Conservation (phyloP, 495 filamentous ascomycete species). For the Cercophora scortea region DNA sequence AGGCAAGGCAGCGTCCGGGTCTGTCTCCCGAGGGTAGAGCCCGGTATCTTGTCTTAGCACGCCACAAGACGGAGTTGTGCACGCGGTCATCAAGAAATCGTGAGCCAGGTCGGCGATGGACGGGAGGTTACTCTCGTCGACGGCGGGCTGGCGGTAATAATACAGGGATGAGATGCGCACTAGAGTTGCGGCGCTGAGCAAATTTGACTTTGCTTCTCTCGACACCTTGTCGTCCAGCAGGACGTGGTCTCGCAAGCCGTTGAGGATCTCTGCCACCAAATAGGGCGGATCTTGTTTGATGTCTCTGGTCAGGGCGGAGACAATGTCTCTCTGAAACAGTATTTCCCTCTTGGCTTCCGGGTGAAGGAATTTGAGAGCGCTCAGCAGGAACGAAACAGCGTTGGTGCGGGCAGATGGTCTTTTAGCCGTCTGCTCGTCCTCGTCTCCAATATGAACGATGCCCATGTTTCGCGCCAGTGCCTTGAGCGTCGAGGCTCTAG, state of each 20-base stretch:
- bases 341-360: conserved; percentile 65
- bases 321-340: conserved; percentile 62
- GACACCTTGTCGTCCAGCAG: conserved; percentile 62
- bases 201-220: conserved; percentile 58
- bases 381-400: conserved; percentile 67
- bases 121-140: conserved; percentile 14
- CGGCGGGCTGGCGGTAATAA: conserved; percentile 40
- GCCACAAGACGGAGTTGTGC: conserved; percentile 61
- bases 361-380: conserved; percentile 63
- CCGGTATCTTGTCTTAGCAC: conserved; percentile 60
- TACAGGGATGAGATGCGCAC: conserved; percentile 66
- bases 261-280: conserved; percentile 59
- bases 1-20: conserved; percentile 39
- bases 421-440: conserved; percentile 39
- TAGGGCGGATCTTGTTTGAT: conserved; percentile 66
- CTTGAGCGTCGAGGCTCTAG: conserved; percentile 65
- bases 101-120: conserved; percentile 56
- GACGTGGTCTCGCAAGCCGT: conserved; percentile 54
- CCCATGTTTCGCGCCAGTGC: conserved; percentile 56
- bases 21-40: conserved; percentile 63
- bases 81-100: conserved; percentile 62
- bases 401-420: conserved; percentile 68
- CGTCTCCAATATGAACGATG: conserved; percentile 43
- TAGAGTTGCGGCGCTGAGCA: conserved; percentile 65
- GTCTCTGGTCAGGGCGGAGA: conserved; percentile 59